Base-by-base conservation (phyloP, 345 rosid genomes). In the Melaleuca quinquenervia region DNA sequence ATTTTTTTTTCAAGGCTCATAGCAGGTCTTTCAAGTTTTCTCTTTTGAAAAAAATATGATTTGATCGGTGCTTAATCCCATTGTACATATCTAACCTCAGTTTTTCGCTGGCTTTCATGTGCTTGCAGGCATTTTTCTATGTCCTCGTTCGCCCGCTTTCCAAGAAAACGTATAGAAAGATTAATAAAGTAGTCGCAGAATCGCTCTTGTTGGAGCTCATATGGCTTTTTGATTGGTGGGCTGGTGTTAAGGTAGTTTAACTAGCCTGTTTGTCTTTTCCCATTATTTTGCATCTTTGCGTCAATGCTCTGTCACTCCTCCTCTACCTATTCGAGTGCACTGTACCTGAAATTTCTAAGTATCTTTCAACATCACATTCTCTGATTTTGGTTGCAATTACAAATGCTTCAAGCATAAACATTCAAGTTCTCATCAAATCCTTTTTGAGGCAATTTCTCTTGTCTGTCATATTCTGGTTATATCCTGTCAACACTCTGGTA, bases 191-290 rank as follows among this genome's bases (percentile, higher is more conserved):
- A 80, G 89, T 94, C 51, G 95, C 96, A 5, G 98, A 97, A 88
- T 89, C 96, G 89, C 91, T 97, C 87, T 95, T 96, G 99, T 64
- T 97, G 90, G 95, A 96, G 89, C 98, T 96, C 82, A 91, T 96
- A 44, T 95, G 98, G 98, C 89, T 97, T 2, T 87, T 93, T 85
- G 98, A 97, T 90, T 97, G 99, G 99, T 97, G 98, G 97, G 98
- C 98, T 1, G 93, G 93, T 78, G 90, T 96, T 24, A 94, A 96
- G 99, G 99, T 95, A 86, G 44, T 51, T 32, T 15, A 45, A 27
- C 27, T 62, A 21, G 41, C 48, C 13, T 16, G 8, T 82, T 29
- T 58, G 53, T 15, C 55, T 83, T 51, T 51, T 52, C 70, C 18
- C 51, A 21, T 29, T 22, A 26, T 52, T 50, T 64, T 62, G 21